These are phyloP conservation scores for Magnaporthiopsis poae DNA, from an alignment of 2,329 filamentous ascomycete species.

Conservation along the genomic window DNA sequence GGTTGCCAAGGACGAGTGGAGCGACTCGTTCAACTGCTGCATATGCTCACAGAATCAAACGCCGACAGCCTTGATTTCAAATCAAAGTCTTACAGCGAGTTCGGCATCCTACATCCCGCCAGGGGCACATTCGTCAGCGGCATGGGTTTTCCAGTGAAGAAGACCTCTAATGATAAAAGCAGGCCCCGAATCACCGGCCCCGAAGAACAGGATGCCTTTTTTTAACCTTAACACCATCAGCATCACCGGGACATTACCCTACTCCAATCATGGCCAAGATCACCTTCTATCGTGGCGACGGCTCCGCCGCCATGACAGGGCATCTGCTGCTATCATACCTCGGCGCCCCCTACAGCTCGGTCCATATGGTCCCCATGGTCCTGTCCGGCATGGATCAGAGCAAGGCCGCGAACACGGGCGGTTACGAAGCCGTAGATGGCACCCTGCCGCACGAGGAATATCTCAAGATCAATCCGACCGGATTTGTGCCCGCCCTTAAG, in stretches of 20 bases:
- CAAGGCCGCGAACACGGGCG: constrained; percentile 2
- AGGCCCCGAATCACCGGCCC: not conserved
- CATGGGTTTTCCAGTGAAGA: too few species aligned
- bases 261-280: not conserved
- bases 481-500: constrained; percentile 22
- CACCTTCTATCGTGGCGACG: not conserved
- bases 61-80: too few species aligned
- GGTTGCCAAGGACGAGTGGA: too few species aligned
- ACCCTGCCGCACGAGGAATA: constrained; percentile 22
- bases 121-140: too few species aligned
- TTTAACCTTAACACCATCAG: not conserved
- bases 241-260: not conserved
- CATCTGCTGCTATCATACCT: not conserved
- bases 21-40: too few species aligned
- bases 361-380: not conserved
- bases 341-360: not conserved
- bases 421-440: constrained; percentile 20
- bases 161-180: not conserved
- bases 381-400: too few species aligned
- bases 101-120: too few species aligned
- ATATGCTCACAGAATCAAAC: too few species aligned
- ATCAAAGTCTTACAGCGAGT: too few species aligned
- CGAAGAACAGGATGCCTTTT: not conserved
- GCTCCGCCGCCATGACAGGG: not conserved
- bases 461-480: constrained; percentile 20